phyloP scores from a whole-genome alignment of 306 rosid species.

The Styphnolobium japonicum region DNA sequence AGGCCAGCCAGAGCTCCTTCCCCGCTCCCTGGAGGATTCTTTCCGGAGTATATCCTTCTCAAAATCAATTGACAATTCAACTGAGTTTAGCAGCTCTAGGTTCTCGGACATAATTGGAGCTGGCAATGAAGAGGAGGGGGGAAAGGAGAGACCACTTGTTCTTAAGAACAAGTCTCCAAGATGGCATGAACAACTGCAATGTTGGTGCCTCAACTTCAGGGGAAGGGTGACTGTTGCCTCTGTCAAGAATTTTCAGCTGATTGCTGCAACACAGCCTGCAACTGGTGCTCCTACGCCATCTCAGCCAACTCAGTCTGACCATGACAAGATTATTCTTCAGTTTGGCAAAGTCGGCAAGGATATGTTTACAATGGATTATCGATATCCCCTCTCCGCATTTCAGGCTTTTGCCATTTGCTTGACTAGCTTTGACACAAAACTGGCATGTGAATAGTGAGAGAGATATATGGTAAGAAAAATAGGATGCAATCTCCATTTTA shows the following conservation, averaged over 20 bases:
- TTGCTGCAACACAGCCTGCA: slow-evolving; percentile 65
- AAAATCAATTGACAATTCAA: slow-evolving; percentile 66
- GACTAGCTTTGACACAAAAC: slow-evolving; percentile 97
- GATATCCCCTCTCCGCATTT: slow-evolving; percentile 94
- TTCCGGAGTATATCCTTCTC: slow-evolving; percentile 87
- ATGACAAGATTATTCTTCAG: slow-evolving; percentile 95
- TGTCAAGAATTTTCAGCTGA: slow-evolving; percentile 92
- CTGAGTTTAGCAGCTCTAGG: slow-evolving; percentile 84
- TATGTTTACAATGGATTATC: slow-evolving; percentile 95
- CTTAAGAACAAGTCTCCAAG: slow-evolving; percentile 95
- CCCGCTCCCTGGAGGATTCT: slow-evolving; percentile 83
- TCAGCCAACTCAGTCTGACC: slow-evolving; percentile 74
- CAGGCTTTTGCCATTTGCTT: slow-evolving; percentile 98
- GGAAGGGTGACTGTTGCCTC: slow-evolving; percentile 98
- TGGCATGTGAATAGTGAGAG: slow-evolving; percentile 89
- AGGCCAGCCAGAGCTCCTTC: slow-evolving; percentile 83
- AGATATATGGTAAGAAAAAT: slow-evolving; percentile 31
- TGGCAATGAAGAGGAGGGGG: slow-evolving; percentile 53
- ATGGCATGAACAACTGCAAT: slow-evolving; percentile 97
- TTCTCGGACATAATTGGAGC: slow-evolving; percentile 74
- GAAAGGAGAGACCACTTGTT: slow-evolving; percentile 69
- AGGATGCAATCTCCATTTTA: slow-evolving; percentile 32
- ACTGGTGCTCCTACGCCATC: slow-evolving; percentile 47
- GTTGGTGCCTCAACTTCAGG: slow-evolving; percentile 96
- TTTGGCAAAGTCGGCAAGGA: slow-evolving; percentile 98